Conservation (phyloP, 257 asterid species). For the Rubia yunnanensis region DNA sequence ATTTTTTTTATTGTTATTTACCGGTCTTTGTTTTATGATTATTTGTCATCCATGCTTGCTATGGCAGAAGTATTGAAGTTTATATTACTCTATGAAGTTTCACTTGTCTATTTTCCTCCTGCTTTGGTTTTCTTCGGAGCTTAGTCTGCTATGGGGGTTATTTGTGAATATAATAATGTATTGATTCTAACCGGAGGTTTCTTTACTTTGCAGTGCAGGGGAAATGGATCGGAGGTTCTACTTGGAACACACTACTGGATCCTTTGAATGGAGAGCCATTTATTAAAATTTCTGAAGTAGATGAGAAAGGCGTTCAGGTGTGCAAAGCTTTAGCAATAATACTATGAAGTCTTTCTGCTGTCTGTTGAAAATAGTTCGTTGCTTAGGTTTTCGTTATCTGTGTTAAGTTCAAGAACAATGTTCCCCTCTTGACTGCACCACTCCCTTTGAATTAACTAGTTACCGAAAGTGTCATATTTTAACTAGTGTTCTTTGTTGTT, state of each 20-base stretch:
- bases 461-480: neutral
- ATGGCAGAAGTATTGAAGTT: neutral
- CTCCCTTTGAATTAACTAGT: neutral
- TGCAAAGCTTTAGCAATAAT: neutral
- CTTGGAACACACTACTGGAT: conserved; percentile 63
- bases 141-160: neutral
- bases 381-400: neutral
- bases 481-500: neutral
- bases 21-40: too few species aligned
- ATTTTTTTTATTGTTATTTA: neutral
- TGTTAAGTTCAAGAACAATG: neutral
- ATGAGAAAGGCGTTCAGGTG: conserved; percentile 67
- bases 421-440: neutral
- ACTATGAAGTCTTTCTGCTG: neutral
- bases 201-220: conserved; percentile 64
- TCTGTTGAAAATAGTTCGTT: neutral
- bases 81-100: neutral
- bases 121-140: neutral
- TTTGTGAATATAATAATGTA: neutral
- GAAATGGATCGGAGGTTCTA: conserved; percentile 54
- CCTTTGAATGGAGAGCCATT: conserved; percentile 91
- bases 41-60: neutral
- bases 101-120: neutral
- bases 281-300: conserved; percentile 77
- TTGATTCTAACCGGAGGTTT: conserved; percentile 3